Conservation (phyloP, 495 filamentous ascomycete species). For the Mycothermus thermophilus region DNA sequence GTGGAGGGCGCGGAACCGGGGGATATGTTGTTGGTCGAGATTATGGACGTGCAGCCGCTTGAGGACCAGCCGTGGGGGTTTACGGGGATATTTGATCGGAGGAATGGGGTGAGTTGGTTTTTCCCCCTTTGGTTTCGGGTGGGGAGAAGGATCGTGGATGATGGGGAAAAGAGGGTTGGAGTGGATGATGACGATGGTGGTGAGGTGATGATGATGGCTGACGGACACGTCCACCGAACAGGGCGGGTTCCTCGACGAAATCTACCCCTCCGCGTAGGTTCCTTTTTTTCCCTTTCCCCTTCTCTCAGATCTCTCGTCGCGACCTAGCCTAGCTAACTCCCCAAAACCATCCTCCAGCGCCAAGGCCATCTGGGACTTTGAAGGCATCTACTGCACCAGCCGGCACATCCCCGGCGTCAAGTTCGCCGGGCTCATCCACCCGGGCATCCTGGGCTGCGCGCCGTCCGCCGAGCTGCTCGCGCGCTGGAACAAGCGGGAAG, state of each 20-base stretch:
- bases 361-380: conserved; percentile 96
- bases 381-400: conserved; percentile 84
- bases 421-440: conserved; percentile 87
- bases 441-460: conserved; percentile 84
- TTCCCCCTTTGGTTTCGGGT: too few species aligned
- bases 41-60: conserved; percentile 90
- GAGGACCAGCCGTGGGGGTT: conserved; percentile 86
- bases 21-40: conserved; percentile 78
- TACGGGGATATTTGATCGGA: conserved; percentile 66
- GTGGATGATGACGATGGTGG: too few species aligned
- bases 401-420: conserved; percentile 82
- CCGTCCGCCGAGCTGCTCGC: conserved; percentile 53
- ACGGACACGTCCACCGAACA: background rate
- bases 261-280: conserved; percentile 65
- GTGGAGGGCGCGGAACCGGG: conserved; percentile 77
- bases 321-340: background rate
- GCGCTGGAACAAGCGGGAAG: conserved; percentile 72
- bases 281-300: too few species aligned
- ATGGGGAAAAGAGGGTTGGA: too few species aligned
- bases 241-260: conserved; percentile 82
- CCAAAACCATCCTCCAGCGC: conserved; percentile 42
- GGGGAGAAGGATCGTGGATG: too few species aligned
- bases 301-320: background rate
- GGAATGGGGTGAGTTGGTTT: conserved; percentile 47
- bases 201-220: background rate